These are phyloP conservation scores for Pichia rugopelliculosa DNA, from an alignment of 805 yeast species.

Conservation along the genomic window DNA sequence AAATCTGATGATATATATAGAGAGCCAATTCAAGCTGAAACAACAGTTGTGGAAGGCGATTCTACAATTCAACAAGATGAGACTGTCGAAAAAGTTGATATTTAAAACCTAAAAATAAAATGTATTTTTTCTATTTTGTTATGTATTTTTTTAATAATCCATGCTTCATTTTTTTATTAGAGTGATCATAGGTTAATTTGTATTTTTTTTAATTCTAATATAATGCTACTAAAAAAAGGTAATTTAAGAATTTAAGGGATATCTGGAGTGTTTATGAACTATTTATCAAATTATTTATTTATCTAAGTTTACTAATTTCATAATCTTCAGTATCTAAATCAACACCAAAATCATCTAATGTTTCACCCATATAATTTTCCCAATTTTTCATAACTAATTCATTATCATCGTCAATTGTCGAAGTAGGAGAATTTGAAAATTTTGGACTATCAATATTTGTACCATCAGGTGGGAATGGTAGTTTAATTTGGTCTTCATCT, in stretches of 20 bases:
- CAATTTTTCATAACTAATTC: slow-evolving; percentile 32
- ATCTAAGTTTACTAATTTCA: slow-evolving; percentile 10
- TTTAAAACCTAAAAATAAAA: neutral
- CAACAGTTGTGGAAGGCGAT: slow-evolving; percentile 37
- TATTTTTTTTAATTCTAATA: neutral
- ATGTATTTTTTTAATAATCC: neutral
- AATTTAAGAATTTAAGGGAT: no score
- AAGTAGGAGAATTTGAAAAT: neutral
- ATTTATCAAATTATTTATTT: neutral
- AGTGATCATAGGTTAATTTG: neutral
- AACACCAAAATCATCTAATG: slow-evolving; percentile 79
- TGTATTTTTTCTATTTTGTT: neutral
- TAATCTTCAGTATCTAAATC: slow-evolving; percentile 54
- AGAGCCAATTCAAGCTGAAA: slow-evolving; percentile 8
- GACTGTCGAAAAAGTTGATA: slow-evolving; percentile 14
- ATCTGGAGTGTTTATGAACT: no score
- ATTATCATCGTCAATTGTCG: slow-evolving; percentile 12
- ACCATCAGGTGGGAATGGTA: slow-evolving; percentile 95
- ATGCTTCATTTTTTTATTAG: neutral
- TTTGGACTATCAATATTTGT: slow-evolving; percentile 24
- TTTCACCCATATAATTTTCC: slow-evolving; percentile 80
- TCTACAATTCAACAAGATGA: slow-evolving; percentile 45
- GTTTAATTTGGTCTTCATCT: slow-evolving; percentile 50
- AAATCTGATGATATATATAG: slow-evolving; percentile 9
- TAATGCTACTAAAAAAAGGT: neutral